Evolutionary conservation across 768 basidiomycete genomes (phyloP), one percentile per base, ranked within the genome.

Genomic region (Psilocybe tampanensis): DNA sequence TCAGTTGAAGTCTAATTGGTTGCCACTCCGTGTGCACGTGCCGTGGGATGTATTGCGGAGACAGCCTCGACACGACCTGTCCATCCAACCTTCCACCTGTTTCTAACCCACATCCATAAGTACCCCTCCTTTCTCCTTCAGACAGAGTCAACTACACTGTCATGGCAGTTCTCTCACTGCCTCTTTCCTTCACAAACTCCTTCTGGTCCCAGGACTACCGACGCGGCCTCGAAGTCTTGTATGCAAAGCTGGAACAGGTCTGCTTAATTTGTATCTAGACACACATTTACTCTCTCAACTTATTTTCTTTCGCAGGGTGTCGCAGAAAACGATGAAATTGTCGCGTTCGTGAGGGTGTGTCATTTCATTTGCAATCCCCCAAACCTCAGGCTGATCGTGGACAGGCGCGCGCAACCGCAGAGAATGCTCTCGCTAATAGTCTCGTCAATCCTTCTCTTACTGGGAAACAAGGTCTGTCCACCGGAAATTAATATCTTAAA

Each of bases 121-220:
- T 13, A 52, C 48, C 26, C 15, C 33, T 47, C 51, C 18, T 33
- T 19, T 39, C 23, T 11, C 43, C 33, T 15, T 36, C 45, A 43
- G 42, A 33, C 58, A 39, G 39, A 32, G 57, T 54, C 59, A 50
- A 51, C 44, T 41, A 47, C 22, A 44, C 41, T 29, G 9, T 18
- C 24, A 95, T 95, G 94, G 89, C 93, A 60, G 89, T 92, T 61
- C 76, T 96, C 60, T 91, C 93, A 43, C 84, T 95, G 66, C 94
- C 94, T n/a, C 79, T 93, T 56, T 83, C 83, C 15, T 97, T 97
- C 70, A 85, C 81, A 54, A 95, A 96, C 71, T 95, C 94, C 26
- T 97, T 97, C 77, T 97, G 95, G 95, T 84, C 94, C 15, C 89
- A 92, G 70, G 93, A 95, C 76, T 95, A 93, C 68, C 80, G 92